Evolutionary conservation across 2,329 filamentous ascomycete genomes (phyloP).

Genomic region (Colletotrichum neosansevieriae): DNA sequence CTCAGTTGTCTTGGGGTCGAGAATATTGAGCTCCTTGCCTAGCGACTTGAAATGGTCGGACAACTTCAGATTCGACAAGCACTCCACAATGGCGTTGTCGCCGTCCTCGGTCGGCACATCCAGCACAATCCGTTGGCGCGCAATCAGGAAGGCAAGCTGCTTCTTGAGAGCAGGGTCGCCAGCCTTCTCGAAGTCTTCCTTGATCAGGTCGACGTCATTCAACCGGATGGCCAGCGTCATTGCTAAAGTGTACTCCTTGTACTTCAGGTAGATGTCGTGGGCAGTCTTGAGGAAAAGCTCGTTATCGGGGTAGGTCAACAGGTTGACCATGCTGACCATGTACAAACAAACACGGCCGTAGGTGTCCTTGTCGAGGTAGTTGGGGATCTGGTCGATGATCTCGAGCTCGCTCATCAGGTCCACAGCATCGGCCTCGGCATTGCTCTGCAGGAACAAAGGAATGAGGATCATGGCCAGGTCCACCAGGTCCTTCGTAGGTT

Average conservation of each 20-base stretch:
- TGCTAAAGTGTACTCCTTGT: slow-evolving; percentile 93
- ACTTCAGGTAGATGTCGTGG: slow-evolving; percentile 92
- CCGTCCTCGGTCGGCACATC: slow-evolving; percentile 64
- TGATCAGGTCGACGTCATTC: slow-evolving; percentile 87
- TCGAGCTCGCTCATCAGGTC: slow-evolving; percentile 97
- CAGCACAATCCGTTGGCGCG: slow-evolving; percentile 89
- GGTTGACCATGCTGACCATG: slow-evolving; percentile 98
- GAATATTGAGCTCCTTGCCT: slow-evolving; percentile 94
- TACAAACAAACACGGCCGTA: slow-evolving; percentile 95
- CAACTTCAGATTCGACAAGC: slow-evolving; percentile 87
- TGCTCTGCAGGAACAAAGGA: slow-evolving; percentile 95
- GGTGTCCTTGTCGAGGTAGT: slow-evolving; percentile 93
- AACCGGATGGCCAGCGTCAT: slow-evolving; percentile 94
- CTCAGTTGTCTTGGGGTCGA: slow-evolving; percentile 96
- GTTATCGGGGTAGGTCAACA: slow-evolving; percentile 97
- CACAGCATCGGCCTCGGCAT: slow-evolving; percentile 97
- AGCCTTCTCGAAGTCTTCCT: slow-evolving; percentile 82
- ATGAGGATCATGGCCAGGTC: slow-evolving; percentile 88
- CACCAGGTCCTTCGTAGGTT: slow-evolving; percentile 84
- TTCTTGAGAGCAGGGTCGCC: slow-evolving; percentile 87
- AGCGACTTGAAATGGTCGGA: slow-evolving; percentile 94
- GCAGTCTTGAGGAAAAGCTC: slow-evolving; percentile 93
- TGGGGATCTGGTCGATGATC: slow-evolving; percentile 91
- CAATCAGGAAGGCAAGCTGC: slow-evolving; percentile 93
- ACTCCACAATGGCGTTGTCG: slow-evolving; percentile 71